Evolutionary conservation across 1,139 yeast genomes (phyloP), one percentile per base, ranked within the genome.

Genomic region (Diutina catenulata): DNA sequence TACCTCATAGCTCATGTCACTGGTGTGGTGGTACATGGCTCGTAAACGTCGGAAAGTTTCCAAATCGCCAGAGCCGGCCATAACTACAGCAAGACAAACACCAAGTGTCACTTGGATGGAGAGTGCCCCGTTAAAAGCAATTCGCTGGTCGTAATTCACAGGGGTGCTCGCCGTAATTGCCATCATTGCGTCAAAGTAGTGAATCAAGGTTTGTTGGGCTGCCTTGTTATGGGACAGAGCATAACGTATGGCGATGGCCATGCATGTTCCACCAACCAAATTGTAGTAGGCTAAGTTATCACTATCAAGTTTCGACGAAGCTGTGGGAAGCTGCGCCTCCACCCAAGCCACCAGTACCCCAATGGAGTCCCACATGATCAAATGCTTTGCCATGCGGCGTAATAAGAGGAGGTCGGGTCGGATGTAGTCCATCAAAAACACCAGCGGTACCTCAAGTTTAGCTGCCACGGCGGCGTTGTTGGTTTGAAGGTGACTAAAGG

Each of bases 51-150:
- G 68, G 47, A 91, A 72, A 0, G 80, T 73, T 39, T 76, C 81
- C 39, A 88, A 58, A 53, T 91, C 96, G 1, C 98, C 98, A 18
- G 88, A 76, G 1, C 95, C 95, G 1, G 95, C 88, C 86, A 86
- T 83, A 0, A 87, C 70, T 25, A 84, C 64, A 8, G 36, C 0
- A 95, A 72, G 11, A 74, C 58, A 14, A 9, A 31, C n/a, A 16
- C 35, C 35, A 11, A 31, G 18, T 4, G 21, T 24, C n/a, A 31
- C 35, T 9, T 31, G 35, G 5, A 21, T 21, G 7, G 35, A 24
- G 91, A 71, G 10, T 87, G 56, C 1, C 80, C 71, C 20, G 9
- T 31, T 24, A 18, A 21, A 25, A 21, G 35, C 35, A 13, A 31
- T 31, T 6, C 35, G 5, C 19, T 31, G 35, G 11, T 31, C 35